Base-by-base conservation (phyloP, 2,329 filamentous ascomycete genomes). In the Exophiala aquamarina region DNA sequence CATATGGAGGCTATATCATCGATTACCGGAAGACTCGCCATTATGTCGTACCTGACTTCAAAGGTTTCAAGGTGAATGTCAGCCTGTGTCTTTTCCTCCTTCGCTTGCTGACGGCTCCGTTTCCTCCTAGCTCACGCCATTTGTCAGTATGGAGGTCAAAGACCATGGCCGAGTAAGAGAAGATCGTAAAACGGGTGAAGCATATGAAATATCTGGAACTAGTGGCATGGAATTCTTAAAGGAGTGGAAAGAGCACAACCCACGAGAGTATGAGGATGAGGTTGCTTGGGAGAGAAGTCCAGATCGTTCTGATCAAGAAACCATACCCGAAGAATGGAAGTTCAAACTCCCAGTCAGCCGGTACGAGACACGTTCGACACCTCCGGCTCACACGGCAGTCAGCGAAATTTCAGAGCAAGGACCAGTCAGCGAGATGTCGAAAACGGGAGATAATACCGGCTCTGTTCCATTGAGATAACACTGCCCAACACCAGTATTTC, bases 11-110 rank as follows among this genome's bases (percentile, higher is more conserved):
- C 41, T 98, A 93, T 69, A 68, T 83, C 37, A 84, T 97, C 58
- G 87, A 97, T 58, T 95, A 80, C 78, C 70, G 76, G 46, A 95
- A 94, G 72, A 89, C 97, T 63, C 84, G 92, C 69, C 95, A 91
- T 44, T 98, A 90, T 67, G 86, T 87, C 46, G 88, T 88, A 59
- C 91, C 92, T 0, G 69, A 82, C 31, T 67, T 94, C 50, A 75
- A 77, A 18, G 76, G 78, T 4, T 93, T 88, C 70, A 86, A 86
- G 73, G 90, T 93, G 68, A 49, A 57, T 13, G 3, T 39, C 34
- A 23, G 1, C 10, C 34, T 14, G 14, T 4, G 14, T n/a, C n/a
- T 21, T 40, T n/a, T 11, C 28, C 8, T 31, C 4, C 38, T 17
- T 20, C n/a, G 7, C 18, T 42, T 19, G 43, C 56, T 60, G 34